Base-by-base conservation (phyloP, 75 land plant species). In the Selaginella tamariscina region DNA sequence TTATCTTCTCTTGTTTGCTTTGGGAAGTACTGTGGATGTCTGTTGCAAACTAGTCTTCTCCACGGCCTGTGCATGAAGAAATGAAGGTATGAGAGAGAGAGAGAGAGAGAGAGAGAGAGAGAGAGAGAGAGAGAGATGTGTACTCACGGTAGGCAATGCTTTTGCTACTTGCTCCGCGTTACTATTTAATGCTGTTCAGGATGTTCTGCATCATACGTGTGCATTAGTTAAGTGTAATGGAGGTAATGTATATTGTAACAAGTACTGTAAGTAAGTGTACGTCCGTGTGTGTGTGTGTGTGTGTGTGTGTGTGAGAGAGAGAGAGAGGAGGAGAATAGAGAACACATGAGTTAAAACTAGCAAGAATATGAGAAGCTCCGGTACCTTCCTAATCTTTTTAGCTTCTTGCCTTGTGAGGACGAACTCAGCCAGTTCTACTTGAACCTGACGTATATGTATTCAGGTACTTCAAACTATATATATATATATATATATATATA, bases 371-470 rank as follows among this genome's bases (percentile, higher is more conserved):
- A 39, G 11, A 39, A 5, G 49, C 5, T 59, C 8, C 5, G 2
- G n/a, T 59, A 59, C 62, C 62, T 27, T 59, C 23, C 26, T 59
- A 59, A 59, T 59, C 27, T 59, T 27, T n/a, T 59, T 59, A 2
- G 62, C 62, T 27, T 59, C 62, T 27, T 59, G 62, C 26, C 62
- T 59, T 5, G 62, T 59, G 23, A 59, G 26, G 21, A 59, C 62
- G n/a, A 23, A 23, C 26, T 21, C 62, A 5, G 26, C 8, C 26
- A 59, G n/a, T 9, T 59, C 62, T n/a, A 23, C 26, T n/a, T 21
- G 8, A 23, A 26, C 62, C 62, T 59, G 62, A 23, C 26, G 5
- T 23, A 8, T 5, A 26, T 27, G 62, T 49, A 11, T n/a, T n/a
- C n/a, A n/a, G n/a, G n/a, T n/a, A n/a, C n/a, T n/a, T n/a, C n/a